Evolutionary conservation across 441 rosid genomes (phyloP), one percentile per base, ranked within the genome.

Genomic region (Populus trichocarpa): DNA sequence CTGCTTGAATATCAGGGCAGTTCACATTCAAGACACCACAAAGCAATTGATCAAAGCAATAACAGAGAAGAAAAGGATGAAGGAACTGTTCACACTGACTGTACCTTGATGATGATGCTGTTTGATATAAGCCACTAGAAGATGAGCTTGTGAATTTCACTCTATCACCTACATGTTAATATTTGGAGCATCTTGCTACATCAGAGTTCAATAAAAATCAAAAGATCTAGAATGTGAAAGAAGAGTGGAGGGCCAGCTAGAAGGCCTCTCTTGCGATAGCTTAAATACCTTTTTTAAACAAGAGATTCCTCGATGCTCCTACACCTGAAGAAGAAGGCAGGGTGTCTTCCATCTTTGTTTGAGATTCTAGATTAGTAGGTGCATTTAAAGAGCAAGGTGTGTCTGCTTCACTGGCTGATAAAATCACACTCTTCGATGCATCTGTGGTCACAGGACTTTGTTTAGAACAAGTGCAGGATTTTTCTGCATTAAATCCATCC

Each of bases 81-180:
- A 10, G 40, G 13, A 36, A 81, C 63, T 74, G 25, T 57, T 42
- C 38, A 30, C 28, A 4, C 35, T 67, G n/a, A 50, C 46, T 76
- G 53, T 78, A 82, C 97, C 97, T 91, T 67, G 88, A 74, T 64
- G 85, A 74, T 66, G 92, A 83, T 75, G 87, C 38, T 71, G 90
- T 28, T 50, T 85, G 79, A 83, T 85, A 85, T 71, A 85, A 76
- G 80, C 86, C 86, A 75, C 90, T 79, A 74, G 87, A 76, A 81
- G 87, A 75, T 14, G 87, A 83, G 30, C 84, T 85, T 32, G 77
- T 40, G 85, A 86, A 93, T 82, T 85, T 88, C 75, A 95, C 96
- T 84, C 90, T 87, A 84, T 95, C 97, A 78, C 96, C 99, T 95
- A 86, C 82, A 86, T 77, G 75, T 80, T 82, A 82, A 79, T 67